phyloP scores from a whole-genome alignment of 345 rosid species.

The Aurinia saxatilis region DNA sequence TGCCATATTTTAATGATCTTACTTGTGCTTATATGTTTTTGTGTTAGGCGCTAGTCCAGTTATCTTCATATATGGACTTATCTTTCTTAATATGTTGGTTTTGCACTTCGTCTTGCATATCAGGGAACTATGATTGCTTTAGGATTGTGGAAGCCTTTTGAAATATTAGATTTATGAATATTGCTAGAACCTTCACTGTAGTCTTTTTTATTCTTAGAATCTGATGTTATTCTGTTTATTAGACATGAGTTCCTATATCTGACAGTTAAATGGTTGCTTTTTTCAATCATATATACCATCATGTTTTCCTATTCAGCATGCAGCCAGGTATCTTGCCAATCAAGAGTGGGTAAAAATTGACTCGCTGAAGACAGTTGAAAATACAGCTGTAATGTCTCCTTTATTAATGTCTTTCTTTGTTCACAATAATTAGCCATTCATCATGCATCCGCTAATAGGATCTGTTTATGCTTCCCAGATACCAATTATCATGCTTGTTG shows the following conservation, averaged over 20 bases:
- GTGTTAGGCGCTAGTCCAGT: background rate
- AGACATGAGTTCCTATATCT: slow-evolving; percentile 3
- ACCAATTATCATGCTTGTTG: slow-evolving; percentile 92
- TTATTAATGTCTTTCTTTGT: background rate
- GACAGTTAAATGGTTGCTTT: background rate
- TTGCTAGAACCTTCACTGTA: slow-evolving; percentile 1
- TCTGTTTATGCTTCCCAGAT: slow-evolving; percentile 42
- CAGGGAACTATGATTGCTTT: background rate
- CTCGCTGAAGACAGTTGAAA: slow-evolving; percentile 92
- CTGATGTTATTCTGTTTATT: background rate
- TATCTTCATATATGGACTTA: slow-evolving; percentile 7
- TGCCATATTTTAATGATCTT: background rate
- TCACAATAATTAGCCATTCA: background rate
- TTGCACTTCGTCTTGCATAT: slow-evolving; percentile 8
- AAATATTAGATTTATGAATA: slow-evolving; percentile 7
- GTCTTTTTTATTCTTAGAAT: background rate
- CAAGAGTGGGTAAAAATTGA: slow-evolving; percentile 99
- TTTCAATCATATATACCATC: slow-evolving; percentile 12
- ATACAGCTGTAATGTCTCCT: slow-evolving; percentile 76
- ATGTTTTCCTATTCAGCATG: slow-evolving; percentile 57
- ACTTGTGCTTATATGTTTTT: slow-evolving; percentile 2
- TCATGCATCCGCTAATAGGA: slow-evolving; percentile 24
- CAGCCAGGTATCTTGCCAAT: slow-evolving; percentile 95
- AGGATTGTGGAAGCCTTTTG: slow-evolving; percentile 11
- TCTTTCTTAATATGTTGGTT: slow-evolving; percentile 11